Percentiles rank a stretch among this genome's conserved stretches.
phyloP scores from a whole-genome alignment of 176 grass and related monocot genomes.

The Zoysia pacifica region DNA sequence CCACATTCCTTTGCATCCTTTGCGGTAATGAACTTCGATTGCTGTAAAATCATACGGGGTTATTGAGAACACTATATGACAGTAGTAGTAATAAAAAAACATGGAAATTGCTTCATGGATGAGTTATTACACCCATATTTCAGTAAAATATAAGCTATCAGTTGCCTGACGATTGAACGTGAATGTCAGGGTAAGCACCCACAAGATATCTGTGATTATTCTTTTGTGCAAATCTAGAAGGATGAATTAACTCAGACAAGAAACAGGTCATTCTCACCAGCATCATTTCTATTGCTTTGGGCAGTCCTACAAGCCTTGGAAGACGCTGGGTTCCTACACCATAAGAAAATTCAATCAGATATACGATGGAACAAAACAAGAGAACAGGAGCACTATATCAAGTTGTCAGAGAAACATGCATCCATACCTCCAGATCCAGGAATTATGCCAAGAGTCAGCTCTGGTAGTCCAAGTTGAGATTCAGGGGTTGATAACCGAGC shows the following conservation, averaged over 20 bases:
- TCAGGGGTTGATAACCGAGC: conserved; percentile 95
- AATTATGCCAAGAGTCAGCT: conserved; percentile 91
- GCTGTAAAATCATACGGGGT: conserved; percentile 46
- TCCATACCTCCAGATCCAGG: conserved; percentile 92
- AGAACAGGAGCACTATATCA: conserved; percentile 3
- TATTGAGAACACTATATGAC: not conserved
- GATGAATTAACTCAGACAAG: conserved; percentile 11
- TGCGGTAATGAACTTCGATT: conserved; percentile 72
- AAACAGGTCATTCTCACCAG: conserved; percentile 65
- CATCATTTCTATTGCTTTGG: conserved; percentile 97
- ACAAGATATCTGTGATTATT: not conserved
- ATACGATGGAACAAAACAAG: conserved; percentile 15
- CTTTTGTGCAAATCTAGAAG: not conserved
- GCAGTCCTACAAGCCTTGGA: conserved; percentile 92
- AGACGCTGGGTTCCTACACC: conserved; percentile 85
- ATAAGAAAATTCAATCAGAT: conserved; percentile 26
- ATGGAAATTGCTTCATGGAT: not conserved
- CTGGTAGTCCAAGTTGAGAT: conserved; percentile 95
- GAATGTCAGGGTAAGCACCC: not conserved
- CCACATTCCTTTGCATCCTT: conserved; percentile 84
- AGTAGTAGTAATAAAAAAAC: conserved; percentile 5
- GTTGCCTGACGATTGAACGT: not conserved
- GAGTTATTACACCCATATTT: not conserved
- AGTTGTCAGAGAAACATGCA: conserved; percentile 13
- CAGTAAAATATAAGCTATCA: conserved; percentile 1